Conservation (phyloP, 2,329 filamentous ascomycete species). For the Akanthomyces dipterigenus region DNA sequence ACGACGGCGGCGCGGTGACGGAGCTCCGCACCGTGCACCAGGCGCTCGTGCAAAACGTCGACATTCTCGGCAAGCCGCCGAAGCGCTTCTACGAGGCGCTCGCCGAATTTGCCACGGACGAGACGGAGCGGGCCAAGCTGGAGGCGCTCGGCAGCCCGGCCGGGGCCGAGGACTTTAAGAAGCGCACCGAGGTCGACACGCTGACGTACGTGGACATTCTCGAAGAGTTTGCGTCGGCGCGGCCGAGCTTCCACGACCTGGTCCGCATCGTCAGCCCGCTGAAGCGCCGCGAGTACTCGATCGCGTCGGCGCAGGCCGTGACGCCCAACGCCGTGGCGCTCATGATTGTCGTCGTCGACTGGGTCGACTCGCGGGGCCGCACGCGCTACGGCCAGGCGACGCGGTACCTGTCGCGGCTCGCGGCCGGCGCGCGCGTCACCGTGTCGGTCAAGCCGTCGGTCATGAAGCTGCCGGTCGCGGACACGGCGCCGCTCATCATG, state of each 20-base stretch:
- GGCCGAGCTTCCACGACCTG: constrained; percentile 81
- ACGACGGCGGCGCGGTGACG: constrained; percentile 66
- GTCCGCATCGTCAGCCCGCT: constrained; percentile 80
- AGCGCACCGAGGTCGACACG: constrained; percentile 82
- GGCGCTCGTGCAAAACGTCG: constrained; percentile 82
- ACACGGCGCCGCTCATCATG: constrained; percentile 95
- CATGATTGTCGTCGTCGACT: constrained; percentile 96
- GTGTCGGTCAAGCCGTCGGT: constrained; percentile 96
- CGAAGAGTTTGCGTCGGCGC: constrained; percentile 82
- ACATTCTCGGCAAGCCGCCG: constrained; percentile 92
- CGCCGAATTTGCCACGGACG: constrained; percentile 76
- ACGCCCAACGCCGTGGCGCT: constrained; percentile 83
- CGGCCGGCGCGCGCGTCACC: constrained; percentile 70
- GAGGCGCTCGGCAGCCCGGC: constrained; percentile 68
- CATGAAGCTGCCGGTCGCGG: constrained; percentile 90
- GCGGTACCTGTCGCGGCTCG: constrained; percentile 73
- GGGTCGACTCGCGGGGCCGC: constrained; percentile 82
- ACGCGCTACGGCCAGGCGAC: constrained; percentile 91
- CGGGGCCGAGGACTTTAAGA: constrained; percentile 86
- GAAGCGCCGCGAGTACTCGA: constrained; percentile 98
- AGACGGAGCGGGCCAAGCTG: constrained; percentile 75
- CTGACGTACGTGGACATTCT: constrained; percentile 87
- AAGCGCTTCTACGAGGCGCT: constrained; percentile 97
- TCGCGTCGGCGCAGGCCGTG: constrained; percentile 93
- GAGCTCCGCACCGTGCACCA: constrained; percentile 93